Evolutionary conservation across 371 early-diverging fungal genomes (phyloP).

Genomic region (Mucor racemosus): DNA sequence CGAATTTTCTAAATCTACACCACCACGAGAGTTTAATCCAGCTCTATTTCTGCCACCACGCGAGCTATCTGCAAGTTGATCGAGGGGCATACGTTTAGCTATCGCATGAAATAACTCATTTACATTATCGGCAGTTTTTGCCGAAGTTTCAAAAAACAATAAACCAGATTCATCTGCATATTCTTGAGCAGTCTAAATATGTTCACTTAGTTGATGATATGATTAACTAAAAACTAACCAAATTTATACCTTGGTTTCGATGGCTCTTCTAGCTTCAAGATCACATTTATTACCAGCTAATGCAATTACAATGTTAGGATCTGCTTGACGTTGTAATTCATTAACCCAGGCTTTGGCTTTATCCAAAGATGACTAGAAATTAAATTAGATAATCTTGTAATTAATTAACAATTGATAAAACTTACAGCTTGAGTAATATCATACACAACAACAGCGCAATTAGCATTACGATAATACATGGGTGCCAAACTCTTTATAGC

Average conservation of each 20-base stretch:
- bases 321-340: conserved; percentile 96
- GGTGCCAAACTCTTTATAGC: conserved; percentile 87
- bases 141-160: conserved; percentile 94
- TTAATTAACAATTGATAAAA: background rate
- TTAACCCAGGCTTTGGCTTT: conserved; percentile 99
- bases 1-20: conserved; percentile 48
- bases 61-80: conserved; percentile 51
- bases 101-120: conserved; percentile 88
- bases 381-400: background rate
- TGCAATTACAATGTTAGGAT: conserved; percentile 95
- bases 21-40: conserved; percentile 45
- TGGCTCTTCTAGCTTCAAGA: conserved; percentile 76
- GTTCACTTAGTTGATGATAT: background rate
- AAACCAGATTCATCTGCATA: conserved; percentile 90
- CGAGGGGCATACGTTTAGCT: conserved; percentile 59
- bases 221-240: background rate
- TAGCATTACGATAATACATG: conserved; percentile 99
- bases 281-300: conserved; percentile 97
- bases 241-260: conserved; percentile 64
- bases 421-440: conserved; percentile 94
- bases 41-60: conserved; percentile 38
- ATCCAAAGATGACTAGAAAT: conserved; percentile 82
- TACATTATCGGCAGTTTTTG: conserved; percentile 91
- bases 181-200: conserved; percentile 77
- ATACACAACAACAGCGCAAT: conserved; percentile 96